phyloP scores from a whole-genome alignment of 805 yeast species.

The Lipomyces yamanashiensis region DNA sequence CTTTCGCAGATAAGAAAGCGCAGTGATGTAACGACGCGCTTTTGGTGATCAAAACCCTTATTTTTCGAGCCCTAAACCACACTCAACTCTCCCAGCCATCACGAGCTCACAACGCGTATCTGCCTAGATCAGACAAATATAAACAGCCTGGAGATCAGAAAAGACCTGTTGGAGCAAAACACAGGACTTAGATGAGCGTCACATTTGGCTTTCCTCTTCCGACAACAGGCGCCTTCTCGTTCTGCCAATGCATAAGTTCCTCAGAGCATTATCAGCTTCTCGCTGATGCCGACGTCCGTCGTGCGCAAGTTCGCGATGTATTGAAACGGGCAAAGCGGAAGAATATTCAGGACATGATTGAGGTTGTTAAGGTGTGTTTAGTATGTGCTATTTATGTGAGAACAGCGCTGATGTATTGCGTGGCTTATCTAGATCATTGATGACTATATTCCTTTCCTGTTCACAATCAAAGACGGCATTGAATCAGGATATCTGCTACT shows the following conservation, averaged over 20 bases:
- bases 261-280: constrained; percentile 37
- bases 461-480: constrained; percentile 37
- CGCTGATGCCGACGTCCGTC: constrained; percentile 40
- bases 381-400: neutral
- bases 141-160: too few relatives aligned
- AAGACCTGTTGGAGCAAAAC: neutral
- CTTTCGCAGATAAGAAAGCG: too few relatives aligned
- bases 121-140: too few relatives aligned
- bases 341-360: constrained; percentile 37
- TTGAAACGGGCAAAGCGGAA: constrained; percentile 43
- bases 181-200: constrained; percentile 29
- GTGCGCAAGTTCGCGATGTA: constrained; percentile 42
- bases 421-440: constrained; percentile 37
- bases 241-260: constrained; percentile 35
- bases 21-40: too few relatives aligned
- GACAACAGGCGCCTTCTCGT: constrained; percentile 41
- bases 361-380: constrained; percentile 36
- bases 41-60: neutral
- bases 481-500: constrained; percentile 30
- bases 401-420: neutral
- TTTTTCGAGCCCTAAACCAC: constrained; percentile 5
- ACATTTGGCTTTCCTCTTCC: constrained; percentile 41
- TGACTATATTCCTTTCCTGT: constrained; percentile 40
- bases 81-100: neutral
- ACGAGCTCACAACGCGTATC: neutral